A percentile compares a stretch with the other conserved stretches of the same genome.
Evolutionary conservation across 805 yeast genomes (phyloP).

Genomic region (Nakazawaea wickerhamii): DNA sequence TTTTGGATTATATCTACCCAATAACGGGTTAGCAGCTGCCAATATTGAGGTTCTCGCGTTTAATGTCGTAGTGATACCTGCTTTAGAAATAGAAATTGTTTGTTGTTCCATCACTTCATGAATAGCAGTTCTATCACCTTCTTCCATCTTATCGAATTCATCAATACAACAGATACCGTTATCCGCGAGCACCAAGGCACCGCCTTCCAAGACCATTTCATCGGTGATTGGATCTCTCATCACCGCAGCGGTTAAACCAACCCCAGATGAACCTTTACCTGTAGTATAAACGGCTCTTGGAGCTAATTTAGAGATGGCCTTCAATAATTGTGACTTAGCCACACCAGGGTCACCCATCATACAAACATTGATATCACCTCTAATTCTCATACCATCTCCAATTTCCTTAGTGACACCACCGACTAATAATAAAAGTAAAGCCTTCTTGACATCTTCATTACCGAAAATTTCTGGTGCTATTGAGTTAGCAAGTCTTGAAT

Average conservation of each 20-base stretch:
- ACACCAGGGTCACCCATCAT: conserved; percentile 99
- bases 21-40: conserved; percentile 98
- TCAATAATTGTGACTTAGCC: conserved; percentile 93
- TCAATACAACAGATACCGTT: conserved; percentile 98
- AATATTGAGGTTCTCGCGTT: conserved; percentile 93
- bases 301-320: conserved; percentile 85
- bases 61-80: conserved; percentile 93
- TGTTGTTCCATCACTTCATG: conserved; percentile 99
- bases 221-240: conserved; percentile 99
- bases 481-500: conserved; percentile 74
- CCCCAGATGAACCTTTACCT: conserved; percentile 98
- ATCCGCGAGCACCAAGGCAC: conserved; percentile 94
- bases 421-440: conserved; percentile 73
- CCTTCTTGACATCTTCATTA: conserved; percentile 89
- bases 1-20: conserved; percentile 88
- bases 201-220: conserved; percentile 97
- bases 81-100: conserved; percentile 94
- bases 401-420: conserved; percentile 95
- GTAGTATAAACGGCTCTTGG: conserved; percentile 97
- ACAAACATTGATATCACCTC: conserved; percentile 95
- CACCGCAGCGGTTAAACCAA: conserved; percentile 97
- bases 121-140: conserved; percentile 91
- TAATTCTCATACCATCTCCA: conserved; percentile 94
- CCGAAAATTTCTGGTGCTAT: conserved; percentile 98
- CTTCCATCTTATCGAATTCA: conserved; percentile 99